Conservation (phyloP, 2,329 filamentous ascomycete species). For the Neofusicoccum sp. region DNA sequence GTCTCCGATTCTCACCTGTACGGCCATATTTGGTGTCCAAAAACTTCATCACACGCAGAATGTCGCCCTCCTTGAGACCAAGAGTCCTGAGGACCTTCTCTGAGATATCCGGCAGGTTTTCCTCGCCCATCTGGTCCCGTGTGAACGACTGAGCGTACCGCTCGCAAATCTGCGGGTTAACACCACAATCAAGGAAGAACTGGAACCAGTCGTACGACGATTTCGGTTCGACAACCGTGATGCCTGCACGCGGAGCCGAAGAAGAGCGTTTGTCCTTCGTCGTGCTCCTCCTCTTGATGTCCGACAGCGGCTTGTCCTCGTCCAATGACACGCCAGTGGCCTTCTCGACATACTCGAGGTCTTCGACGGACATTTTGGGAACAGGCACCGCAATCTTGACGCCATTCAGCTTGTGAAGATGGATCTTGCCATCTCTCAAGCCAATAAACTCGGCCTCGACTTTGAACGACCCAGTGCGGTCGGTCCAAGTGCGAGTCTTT, state of each 20-base stretch:
- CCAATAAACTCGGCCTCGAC: slow-evolving; percentile 96
- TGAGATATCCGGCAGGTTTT: slow-evolving; percentile 85
- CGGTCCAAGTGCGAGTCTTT: slow-evolving; percentile 90
- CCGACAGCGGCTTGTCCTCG: slow-evolving; percentile 89
- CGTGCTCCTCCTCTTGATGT: slow-evolving; percentile 62
- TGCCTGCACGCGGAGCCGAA: slow-evolving; percentile 49
- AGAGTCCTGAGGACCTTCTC: slow-evolving; percentile 78
- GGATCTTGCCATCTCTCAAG: slow-evolving; percentile 92
- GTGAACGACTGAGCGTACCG: slow-evolving; percentile 87
- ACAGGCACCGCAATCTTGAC: slow-evolving; percentile 98
- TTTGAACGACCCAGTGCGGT: slow-evolving; percentile 91
- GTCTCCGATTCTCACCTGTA: slow-evolving; percentile 53
- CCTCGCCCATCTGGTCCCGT: slow-evolving; percentile 94
- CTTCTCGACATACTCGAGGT: slow-evolving; percentile 91
- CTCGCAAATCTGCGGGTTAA: slow-evolving; percentile 89
- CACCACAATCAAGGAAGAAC: slow-evolving; percentile 91
- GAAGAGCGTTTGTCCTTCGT: slow-evolving; percentile 47
- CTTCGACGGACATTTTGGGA: slow-evolving; percentile 90
- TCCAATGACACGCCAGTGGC: slow-evolving; percentile 82
- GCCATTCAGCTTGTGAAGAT: slow-evolving; percentile 95
- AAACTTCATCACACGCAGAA: slow-evolving; percentile 88
- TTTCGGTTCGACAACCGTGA: slow-evolving; percentile 61
- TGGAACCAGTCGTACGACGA: slow-evolving; percentile 97
- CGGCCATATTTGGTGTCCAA: slow-evolving; percentile 79
- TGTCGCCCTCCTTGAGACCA: slow-evolving; percentile 94